phyloP scores from a whole-genome alignment of 2,329 filamentous ascomycete species.

The Diaporthe vaccinii region DNA sequence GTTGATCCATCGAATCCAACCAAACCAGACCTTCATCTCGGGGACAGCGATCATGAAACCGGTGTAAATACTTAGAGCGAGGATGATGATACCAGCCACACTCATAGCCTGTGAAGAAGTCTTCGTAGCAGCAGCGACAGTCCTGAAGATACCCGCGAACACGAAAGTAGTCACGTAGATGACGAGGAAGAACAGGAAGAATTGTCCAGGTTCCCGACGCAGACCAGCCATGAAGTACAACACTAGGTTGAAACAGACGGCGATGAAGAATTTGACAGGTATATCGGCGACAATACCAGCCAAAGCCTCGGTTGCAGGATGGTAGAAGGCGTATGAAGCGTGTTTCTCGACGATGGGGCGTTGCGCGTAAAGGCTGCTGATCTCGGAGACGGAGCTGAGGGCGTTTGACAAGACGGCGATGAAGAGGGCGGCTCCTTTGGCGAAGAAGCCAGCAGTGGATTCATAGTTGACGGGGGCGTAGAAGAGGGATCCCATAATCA shows the following conservation, averaged over 20 bases:
- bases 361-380: slow-evolving; percentile 59
- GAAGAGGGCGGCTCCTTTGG: slow-evolving; percentile 70
- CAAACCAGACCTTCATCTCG: slow-evolving; percentile 79
- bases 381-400: slow-evolving; percentile 59
- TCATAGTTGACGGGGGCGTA: slow-evolving; percentile 57
- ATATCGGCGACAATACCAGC: slow-evolving; percentile 68
- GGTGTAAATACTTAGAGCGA: slow-evolving; percentile 72
- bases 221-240: slow-evolving; percentile 70
- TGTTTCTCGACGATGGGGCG: slow-evolving; percentile 65
- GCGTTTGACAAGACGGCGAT: slow-evolving; percentile 59
- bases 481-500: slow-evolving; percentile 74
- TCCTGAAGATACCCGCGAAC: slow-evolving; percentile 84
- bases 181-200: slow-evolving; percentile 83
- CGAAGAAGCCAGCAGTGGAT: slow-evolving; percentile 65
- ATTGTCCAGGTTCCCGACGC: slow-evolving; percentile 71
- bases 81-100: slow-evolving; percentile 65
- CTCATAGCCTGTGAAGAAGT: slow-evolving; percentile 72
- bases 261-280: slow-evolving; percentile 68
- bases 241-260: slow-evolving; percentile 66
- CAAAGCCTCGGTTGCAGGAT: slow-evolving; percentile 66
- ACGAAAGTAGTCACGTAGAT: slow-evolving; percentile 76
- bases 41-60: slow-evolving; percentile 66
- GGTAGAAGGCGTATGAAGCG: slow-evolving; percentile 63
- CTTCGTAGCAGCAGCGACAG: slow-evolving; percentile 77
- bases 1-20: slow-evolving; percentile 83